phyloP scores from a whole-genome alignment of 2,329 filamentous ascomycete genomes.

The Paraconiothyrium sp. region DNA sequence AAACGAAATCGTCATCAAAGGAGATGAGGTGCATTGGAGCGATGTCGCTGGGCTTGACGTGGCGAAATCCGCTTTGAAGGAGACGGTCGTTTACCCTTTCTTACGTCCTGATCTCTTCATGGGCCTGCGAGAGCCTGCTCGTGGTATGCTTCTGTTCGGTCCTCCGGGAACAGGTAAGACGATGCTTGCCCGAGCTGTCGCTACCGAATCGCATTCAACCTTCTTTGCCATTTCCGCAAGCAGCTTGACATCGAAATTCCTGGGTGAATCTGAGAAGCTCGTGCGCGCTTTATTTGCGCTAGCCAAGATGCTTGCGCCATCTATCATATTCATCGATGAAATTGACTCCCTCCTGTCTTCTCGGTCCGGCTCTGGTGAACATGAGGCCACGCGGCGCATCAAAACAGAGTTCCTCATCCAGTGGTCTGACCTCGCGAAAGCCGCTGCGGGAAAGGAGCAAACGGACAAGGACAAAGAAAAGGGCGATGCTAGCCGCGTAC shows the following conservation, averaged over 20 bases:
- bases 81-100: slow-evolving; percentile 97
- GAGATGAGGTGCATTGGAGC: slow-evolving; percentile 93
- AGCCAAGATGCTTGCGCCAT: slow-evolving; percentile 88
- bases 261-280: slow-evolving; percentile 96
- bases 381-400: slow-evolving; percentile 91
- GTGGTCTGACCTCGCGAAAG: slow-evolving; percentile 93
- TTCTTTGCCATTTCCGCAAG: slow-evolving; percentile 98
- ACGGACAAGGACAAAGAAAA: slow-evolving; percentile 71
- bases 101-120: slow-evolving; percentile 94
- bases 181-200: slow-evolving; percentile 93
- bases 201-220: slow-evolving; percentile 91
- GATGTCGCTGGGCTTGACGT: slow-evolving; percentile 91
- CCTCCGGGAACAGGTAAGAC: slow-evolving; percentile 99
- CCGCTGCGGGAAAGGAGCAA: slow-evolving; percentile 84
- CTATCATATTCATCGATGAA: slow-evolving; percentile 98
- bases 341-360: slow-evolving; percentile 93
- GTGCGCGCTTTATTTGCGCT: slow-evolving; percentile 90
- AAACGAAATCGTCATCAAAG: slow-evolving; percentile 93
- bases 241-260: slow-evolving; percentile 92
- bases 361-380: slow-evolving; percentile 82
- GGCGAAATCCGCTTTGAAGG: slow-evolving; percentile 90
- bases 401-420: slow-evolving; percentile 99
- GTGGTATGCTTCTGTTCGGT: slow-evolving; percentile 95
- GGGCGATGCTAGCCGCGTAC: slow-evolving; percentile 85
- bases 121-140: slow-evolving; percentile 90